Evolutionary conservation across 2,329 filamentous ascomycete genomes (phyloP).

Genomic region (Diaporthe vaccinii): DNA sequence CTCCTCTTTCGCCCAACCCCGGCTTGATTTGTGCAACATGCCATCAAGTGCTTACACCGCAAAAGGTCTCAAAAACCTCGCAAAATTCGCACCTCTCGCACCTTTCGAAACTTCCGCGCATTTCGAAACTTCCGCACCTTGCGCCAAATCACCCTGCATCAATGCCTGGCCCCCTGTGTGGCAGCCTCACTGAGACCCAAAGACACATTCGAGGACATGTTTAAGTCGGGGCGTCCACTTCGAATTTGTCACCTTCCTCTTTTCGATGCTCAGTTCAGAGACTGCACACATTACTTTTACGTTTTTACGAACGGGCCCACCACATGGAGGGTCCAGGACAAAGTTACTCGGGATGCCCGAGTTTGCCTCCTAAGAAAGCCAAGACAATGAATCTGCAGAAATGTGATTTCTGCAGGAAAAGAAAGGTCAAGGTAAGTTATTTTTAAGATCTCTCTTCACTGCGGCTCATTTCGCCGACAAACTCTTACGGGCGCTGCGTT

Average conservation of each 20-base stretch:
- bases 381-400: neutral
- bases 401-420: neutral
- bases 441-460: neutral
- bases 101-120: neutral
- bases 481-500: neutral
- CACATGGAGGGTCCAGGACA: neutral
- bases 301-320: too few species aligned
- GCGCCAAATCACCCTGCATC: neutral
- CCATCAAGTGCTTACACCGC: neutral
- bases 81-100: too few species aligned
- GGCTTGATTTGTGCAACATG: neutral
- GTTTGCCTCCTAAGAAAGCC: neutral
- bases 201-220: too few species aligned
- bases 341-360: too few species aligned
- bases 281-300: too few species aligned
- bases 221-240: too few species aligned
- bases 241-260: too few species aligned
- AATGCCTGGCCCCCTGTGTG: neutral
- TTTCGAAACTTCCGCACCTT: neutral
- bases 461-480: neutral
- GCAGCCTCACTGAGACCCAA: neutral
- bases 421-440: neutral
- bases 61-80: too few species aligned
- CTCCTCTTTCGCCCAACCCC: neutral
- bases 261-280: too few species aligned